Evolutionary conservation across 1,284 basidiomycete species (phyloP), one percentile per base, ranked within the genome.

Genomic region (Tylopilus orsonianus): DNA sequence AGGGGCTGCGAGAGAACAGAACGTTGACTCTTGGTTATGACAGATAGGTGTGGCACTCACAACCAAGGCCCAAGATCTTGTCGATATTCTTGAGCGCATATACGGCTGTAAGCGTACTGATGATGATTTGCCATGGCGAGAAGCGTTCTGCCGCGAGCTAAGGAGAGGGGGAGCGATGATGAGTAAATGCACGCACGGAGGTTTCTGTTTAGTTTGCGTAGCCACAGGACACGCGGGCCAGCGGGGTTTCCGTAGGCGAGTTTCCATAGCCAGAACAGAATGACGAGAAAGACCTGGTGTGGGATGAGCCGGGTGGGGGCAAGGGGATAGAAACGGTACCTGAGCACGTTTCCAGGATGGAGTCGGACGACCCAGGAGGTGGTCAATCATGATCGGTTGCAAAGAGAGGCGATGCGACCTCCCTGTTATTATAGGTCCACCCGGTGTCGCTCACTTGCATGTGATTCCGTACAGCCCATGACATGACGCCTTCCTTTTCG

Each of bases 111-210:
- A 97, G 72, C 3, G 90, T 90, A 56, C 83, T 89, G 49, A 93
- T 78, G 45, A 97, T 80, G 56, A 98, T 78, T 65, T 99, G 95
- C 87, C 94, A 99, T 18, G 96, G 96, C 1, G 93, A 90, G 71
- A 93, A 97, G 22, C 83, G 81, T 60, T 79, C 92, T 95, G 58
- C 48, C 39, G 35, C 16, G 34, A 14, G 23, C 44, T 6, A 49
- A 34, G 24, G 38, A 29, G 30, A 27, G 1, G n/a, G 12, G 42
- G 35, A 41, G 8, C 5, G 13, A 32, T 4, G 19, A 5, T 2
- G 8, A 5, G 24, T 33, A 23, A 19, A 46, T 49, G 29, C 8
- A 69, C 84, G 48, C 60, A 91, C 87, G 69, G 19, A 92, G 73
- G 5, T 64, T 57, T 57, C 74, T 74, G 61, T 90, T 91, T 8